Evolutionary conservation across 1,139 yeast genomes (phyloP).

Genomic region (Taphrina sp.): DNA sequence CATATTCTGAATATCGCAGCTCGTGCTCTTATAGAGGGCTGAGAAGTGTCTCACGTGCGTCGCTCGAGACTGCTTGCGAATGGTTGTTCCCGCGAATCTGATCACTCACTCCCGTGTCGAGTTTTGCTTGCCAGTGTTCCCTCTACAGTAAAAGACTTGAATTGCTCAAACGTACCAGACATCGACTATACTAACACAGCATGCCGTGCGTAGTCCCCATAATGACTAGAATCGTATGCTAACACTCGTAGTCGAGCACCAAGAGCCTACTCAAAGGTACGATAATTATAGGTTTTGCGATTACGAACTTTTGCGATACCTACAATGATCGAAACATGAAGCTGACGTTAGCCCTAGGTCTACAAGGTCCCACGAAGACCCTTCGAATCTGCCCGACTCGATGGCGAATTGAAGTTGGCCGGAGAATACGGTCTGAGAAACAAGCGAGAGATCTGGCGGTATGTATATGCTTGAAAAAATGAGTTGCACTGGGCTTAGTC

Average conservation of each 20-base stretch:
- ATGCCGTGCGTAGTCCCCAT: conserved; percentile 5
- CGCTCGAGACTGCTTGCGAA: too few relatives aligned
- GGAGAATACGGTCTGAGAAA: conserved; percentile 99
- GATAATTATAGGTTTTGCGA: neutral
- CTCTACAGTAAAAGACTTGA: too few relatives aligned
- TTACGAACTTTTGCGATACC: neutral
- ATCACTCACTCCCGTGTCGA: too few relatives aligned
- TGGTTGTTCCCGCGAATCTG: too few relatives aligned
- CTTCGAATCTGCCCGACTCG: conserved; percentile 44
- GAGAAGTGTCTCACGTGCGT: too few relatives aligned
- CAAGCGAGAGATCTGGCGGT: conserved; percentile 98
- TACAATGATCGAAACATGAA: neutral
- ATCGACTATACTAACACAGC: too few relatives aligned
- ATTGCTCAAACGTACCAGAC: too few relatives aligned
- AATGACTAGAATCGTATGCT: neutral
- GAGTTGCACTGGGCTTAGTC: conserved; percentile 33
- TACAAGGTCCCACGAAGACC: conserved; percentile 36
- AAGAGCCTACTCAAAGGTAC: conserved; percentile 32
- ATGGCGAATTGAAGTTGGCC: conserved; percentile 97
- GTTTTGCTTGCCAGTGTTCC: too few relatives aligned
- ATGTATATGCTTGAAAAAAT: conserved; percentile 40
- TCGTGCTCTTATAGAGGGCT: too few relatives aligned
- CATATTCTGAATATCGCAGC: too few relatives aligned
- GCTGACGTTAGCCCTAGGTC: conserved; percentile 11
- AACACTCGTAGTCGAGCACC: conserved; percentile 26